Evolutionary conservation across 192 early-diverging fungal genomes (phyloP).

Genomic region (Funneliformis geosporum): DNA sequence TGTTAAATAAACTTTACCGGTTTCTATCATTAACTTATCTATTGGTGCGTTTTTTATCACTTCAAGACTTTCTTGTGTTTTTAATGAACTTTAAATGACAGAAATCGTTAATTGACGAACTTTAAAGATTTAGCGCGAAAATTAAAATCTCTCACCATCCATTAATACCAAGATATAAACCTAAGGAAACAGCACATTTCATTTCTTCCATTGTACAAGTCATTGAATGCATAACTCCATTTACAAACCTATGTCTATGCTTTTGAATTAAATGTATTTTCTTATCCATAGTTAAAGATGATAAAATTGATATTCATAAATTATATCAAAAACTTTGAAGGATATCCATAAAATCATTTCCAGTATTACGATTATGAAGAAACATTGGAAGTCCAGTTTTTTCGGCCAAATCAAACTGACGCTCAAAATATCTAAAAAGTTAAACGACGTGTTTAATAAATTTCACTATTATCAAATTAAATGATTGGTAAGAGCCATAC

Average conservation of each 20-base stretch:
- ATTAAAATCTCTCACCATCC: conserved; percentile 62
- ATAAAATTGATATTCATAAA: background rate
- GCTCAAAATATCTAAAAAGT: conserved; percentile 67
- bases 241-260: conserved; percentile 61
- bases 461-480: background rate
- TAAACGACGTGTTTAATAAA: background rate
- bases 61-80: conserved; percentile 82
- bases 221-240: conserved; percentile 90
- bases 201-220: conserved; percentile 74
- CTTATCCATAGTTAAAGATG: background rate
- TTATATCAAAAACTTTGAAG: conserved; percentile 30
- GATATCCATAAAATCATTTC: conserved; percentile 70
- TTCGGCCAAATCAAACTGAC: conserved; percentile 79
- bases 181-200: conserved; percentile 62
- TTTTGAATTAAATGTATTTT: conserved; percentile 47
- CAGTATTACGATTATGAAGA: conserved; percentile 87
- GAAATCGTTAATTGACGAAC: background rate
- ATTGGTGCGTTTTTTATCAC: conserved; percentile 72
- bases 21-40: conserved; percentile 88
- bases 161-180: conserved; percentile 91
- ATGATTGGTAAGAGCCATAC: conserved; percentile 24
- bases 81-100: conserved; percentile 59
- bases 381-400: conserved; percentile 84
- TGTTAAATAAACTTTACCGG: conserved; percentile 49
- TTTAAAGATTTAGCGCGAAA: background rate